phyloP scores from a whole-genome alignment of 192 early-diverging fungal genomes.

The Radiomyces spectabilis region DNA sequence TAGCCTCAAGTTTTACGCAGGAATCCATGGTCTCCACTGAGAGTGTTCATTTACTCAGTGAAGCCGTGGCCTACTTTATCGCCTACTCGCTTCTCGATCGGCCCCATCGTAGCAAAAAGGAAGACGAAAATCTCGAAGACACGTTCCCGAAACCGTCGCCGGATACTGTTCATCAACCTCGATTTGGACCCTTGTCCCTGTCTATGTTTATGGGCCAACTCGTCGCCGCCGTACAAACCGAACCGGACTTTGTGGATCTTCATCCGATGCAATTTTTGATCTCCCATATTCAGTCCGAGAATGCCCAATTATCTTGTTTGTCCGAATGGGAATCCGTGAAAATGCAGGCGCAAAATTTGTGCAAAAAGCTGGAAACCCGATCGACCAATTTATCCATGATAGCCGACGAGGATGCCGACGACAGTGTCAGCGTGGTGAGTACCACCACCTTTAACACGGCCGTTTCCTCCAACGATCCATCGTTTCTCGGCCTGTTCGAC shows the following conservation, averaged over 20 bases:
- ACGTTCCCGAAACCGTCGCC: background rate
- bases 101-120: background rate
- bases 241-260: slow-evolving; percentile 26
- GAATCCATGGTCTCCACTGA: slow-evolving; percentile 24
- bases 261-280: slow-evolving; percentile 16
- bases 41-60: slow-evolving; percentile 8
- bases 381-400: too few relatives aligned
- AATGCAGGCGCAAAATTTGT: too few relatives aligned
- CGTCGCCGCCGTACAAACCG: slow-evolving; percentile 8
- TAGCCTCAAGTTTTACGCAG: slow-evolving; percentile 16
- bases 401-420: background rate
- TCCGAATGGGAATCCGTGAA: too few relatives aligned
- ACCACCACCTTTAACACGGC: background rate
- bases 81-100: background rate
- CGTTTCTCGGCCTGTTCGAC: slow-evolving; percentile 5
- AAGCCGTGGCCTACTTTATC: slow-evolving; percentile 7
- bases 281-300: too few relatives aligned
- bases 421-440: background rate
- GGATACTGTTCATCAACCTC: background rate
- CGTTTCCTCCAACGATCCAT: background rate
- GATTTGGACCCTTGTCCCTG: background rate
- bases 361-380: too few relatives aligned
- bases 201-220: slow-evolving; percentile 11
- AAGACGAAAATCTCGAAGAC: background rate
- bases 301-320: too few relatives aligned